Percentiles rank a stretch among this genome's conserved stretches.
phyloP scores from a whole-genome alignment of 306 rosid genomes.

The Delonix regia region DNA sequence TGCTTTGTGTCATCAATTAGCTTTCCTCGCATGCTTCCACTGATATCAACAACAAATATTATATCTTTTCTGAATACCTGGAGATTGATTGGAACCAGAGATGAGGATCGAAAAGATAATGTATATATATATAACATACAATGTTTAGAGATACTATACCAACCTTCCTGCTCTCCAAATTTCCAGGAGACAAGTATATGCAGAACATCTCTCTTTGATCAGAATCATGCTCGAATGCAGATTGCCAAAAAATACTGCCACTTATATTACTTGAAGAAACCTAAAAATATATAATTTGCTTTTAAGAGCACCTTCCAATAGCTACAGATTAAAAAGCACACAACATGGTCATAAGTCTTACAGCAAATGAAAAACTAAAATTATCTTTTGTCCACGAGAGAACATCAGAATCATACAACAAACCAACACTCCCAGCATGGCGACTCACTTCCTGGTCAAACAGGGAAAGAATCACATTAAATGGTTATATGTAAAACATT shows the following conservation, averaged over 20 bases:
- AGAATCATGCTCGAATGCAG: conserved; percentile 60
- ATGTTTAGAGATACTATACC: conserved; percentile 20
- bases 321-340: conserved; percentile 18
- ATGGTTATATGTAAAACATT: neutral
- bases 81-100: conserved; percentile 37
- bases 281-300: conserved; percentile 47
- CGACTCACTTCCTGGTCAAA: conserved; percentile 56
- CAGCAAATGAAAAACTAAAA: conserved; percentile 62
- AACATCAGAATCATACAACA: conserved; percentile 60
- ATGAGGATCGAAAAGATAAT: neutral
- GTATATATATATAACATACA: neutral
- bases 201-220: conserved; percentile 83
- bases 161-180: conserved; percentile 59
- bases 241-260: conserved; percentile 63
- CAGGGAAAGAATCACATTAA: conserved; percentile 13
- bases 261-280: conserved; percentile 55
- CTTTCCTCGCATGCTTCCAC: conserved; percentile 88
- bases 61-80: conserved; percentile 73
- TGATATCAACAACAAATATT: conserved; percentile 72
- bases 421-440: conserved; percentile 54
- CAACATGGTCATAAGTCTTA: conserved; percentile 43
- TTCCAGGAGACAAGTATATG: conserved; percentile 68
- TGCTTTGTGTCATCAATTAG: conserved; percentile 62
- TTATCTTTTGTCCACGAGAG: conserved; percentile 66
- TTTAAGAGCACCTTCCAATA: conserved; percentile 34